Conservation (phyloP, 2,329 filamentous ascomycete species). For the Meredithiella fracta region DNA sequence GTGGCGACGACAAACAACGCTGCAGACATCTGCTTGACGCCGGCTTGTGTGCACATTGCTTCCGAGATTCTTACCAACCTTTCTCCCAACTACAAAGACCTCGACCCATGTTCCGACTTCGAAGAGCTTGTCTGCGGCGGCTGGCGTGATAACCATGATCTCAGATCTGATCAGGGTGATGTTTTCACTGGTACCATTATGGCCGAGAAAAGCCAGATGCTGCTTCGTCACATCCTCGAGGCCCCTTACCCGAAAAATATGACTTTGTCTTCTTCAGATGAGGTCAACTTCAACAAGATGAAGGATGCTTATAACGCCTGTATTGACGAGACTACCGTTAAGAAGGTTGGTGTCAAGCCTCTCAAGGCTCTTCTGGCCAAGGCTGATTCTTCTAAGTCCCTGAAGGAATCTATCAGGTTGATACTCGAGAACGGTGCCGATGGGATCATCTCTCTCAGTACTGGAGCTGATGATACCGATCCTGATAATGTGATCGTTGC, state of each 20-base stretch:
- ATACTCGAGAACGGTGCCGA: constrained; percentile 30
- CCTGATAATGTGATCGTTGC: constrained; percentile 24
- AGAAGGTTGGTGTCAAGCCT: constrained; percentile 37
- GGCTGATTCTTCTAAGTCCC: constrained; percentile 22
- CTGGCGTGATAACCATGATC: constrained; percentile 46
- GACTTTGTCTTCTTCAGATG: constrained; percentile 26
- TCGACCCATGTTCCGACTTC: constrained; percentile 56
- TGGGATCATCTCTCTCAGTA: constrained; percentile 23
- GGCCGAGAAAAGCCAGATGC: constrained; percentile 40
- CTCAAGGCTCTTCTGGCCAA: constrained; percentile 38
- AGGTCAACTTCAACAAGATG: constrained; percentile 50
- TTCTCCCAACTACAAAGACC: constrained; percentile 33
- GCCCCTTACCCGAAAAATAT: constrained; percentile 31
- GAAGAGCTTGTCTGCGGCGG: constrained; percentile 52
- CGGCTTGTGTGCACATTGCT: constrained; percentile 21
- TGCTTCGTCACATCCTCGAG: constrained; percentile 47
- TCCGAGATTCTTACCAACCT: constrained; percentile 20
- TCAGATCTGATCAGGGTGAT: constrained; percentile 45
- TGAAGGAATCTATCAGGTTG: constrained; percentile 29
- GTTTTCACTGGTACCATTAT: constrained; percentile 45
- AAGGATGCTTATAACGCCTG: constrained; percentile 49
- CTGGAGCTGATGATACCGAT: constrained; percentile 28
- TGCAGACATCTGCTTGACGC: constrained; percentile 17
- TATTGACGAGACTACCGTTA: constrained; percentile 42
- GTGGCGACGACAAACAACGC: background rate